Base-by-base conservation (phyloP, 192 early-diverging fungal species). In the Jimgerdemannia flammicorona region DNA sequence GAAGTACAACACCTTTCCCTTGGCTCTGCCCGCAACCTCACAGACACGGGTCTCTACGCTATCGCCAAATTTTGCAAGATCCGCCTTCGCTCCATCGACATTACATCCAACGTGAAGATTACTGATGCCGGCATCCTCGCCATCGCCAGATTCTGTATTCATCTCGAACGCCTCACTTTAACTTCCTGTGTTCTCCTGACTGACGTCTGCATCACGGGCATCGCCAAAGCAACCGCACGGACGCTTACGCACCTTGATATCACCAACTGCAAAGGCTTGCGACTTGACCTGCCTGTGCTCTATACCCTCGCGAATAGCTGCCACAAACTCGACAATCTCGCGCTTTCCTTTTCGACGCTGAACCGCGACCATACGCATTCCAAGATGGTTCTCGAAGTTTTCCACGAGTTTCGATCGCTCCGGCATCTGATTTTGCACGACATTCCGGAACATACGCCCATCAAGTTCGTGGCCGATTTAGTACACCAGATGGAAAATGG, bases 41-140 rank as follows among this genome's bases (percentile, higher is more conserved):
- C 67, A 7, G 40, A 68, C 67, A 41, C 19, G 6, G 40, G 29
- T 6, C 29, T 41, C 6, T 40, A 40, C 67, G 40, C 67, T 2
- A 68, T 68, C 67, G 67, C 67, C 67, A 68, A 68, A 18, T 68
- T 68, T 68, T 68, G 67, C 67, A 40, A 20, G 19, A 68, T 68
- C 40, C 67, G 67, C 67, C 67, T 68, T 41, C 19, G 40, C 29
- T 20, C 19, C 9, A 7, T 68, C 40, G 67, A 68, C 18, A 40
- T 68, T 9, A 40, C 67, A 7, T 20, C 67, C 67, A 41, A 40
- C 19, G 29, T 40, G 6, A 4, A 19, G 29, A 2, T 68, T 19
- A 68, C 67, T 9, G 67, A 68, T 18, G 67, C 40, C 19, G 67
- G 67, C 19, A 68, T 68, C 19, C 29, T 41, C 18, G 2, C 40